A percentile compares a stretch with the other conserved stretches of the same genome.
Evolutionary conservation across 805 yeast genomes (phyloP).

Genomic region (Tetrapisispora taiwanensis): DNA sequence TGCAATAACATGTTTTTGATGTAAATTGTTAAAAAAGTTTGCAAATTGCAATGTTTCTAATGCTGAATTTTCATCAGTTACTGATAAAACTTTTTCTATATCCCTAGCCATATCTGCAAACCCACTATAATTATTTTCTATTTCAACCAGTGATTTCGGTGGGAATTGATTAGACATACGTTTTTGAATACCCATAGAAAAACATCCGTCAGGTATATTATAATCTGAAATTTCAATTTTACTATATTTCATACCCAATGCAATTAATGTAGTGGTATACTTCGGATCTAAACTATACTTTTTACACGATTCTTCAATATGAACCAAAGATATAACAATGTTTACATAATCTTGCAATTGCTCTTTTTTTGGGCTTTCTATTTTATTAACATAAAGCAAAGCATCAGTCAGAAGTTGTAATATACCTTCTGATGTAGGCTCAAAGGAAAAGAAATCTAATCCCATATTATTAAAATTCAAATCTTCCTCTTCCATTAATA

Average conservation of each 20-base stretch:
- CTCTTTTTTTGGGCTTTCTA: background rate
- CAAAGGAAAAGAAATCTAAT: constrained; percentile 31
- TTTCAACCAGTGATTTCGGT: constrained; percentile 24
- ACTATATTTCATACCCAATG: constrained; percentile 4
- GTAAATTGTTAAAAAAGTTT: constrained; percentile 25
- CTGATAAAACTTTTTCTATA: constrained; percentile 28
- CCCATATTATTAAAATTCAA: constrained; percentile 56
- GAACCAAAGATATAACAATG: constrained; percentile 25
- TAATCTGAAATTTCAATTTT: background rate
- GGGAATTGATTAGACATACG: constrained; percentile 42
- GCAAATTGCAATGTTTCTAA: constrained; percentile 28
- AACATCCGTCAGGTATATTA: constrained; percentile 28
- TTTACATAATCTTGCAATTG: constrained; percentile 14
- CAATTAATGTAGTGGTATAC: constrained; percentile 10
- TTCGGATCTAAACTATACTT: constrained; percentile 9
- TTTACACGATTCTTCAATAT: constrained; percentile 15
- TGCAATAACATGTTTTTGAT: constrained; percentile 36
- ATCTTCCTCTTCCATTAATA: constrained; percentile 67
- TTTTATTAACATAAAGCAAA: constrained; percentile 14
- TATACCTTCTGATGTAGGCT: constrained; percentile 16
- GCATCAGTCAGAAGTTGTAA: constrained; percentile 26
- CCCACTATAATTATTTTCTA: constrained; percentile 27
- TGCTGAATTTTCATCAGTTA: constrained; percentile 24
- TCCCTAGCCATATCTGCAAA: constrained; percentile 30
- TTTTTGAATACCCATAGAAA: constrained; percentile 40